Base-by-base conservation (phyloP, 345 rosid genomes). In the Durio zibethinus region DNA sequence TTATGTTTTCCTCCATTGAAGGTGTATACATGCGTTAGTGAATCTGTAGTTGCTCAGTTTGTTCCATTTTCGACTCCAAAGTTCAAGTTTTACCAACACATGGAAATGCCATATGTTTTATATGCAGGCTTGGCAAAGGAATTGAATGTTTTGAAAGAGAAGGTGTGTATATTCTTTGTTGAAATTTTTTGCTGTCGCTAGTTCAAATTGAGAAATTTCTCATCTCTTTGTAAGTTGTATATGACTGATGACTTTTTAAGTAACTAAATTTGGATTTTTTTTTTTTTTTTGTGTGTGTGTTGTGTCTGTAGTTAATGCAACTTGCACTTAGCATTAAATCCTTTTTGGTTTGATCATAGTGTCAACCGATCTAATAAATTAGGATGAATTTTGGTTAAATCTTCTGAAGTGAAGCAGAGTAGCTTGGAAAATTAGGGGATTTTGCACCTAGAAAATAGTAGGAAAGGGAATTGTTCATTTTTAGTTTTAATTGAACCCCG, bases 11-110 rank as follows among this genome's bases (percentile, higher is more conserved):
- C 36, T 42, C 47, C 16, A 42, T 38, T 86, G 62, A 86, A 95
- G 98, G 93, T 96, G 61, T 90, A 90, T 77, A 93, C 98, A 10
- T 89, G 94, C 72, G 48, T 9, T 53, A 84, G 78, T 23, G 97
- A 92, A 80, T 84, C 97, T 2, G 92, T 83, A 61, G 78, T 92
- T 63, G 87, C 97, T 23, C 65, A 81, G 42, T 91, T 53, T 67
- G 78, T 93, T 73, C 93, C 97, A 62, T 87, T 86, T 81, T 80
- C 98, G 23, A 89, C 82, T 52, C 84, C 90, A 23, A 88, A 82
- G 74, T 91, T 91, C 87, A 88, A 81, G 82, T 54, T 76, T 73
- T 93, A 88, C 81, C 45, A 80, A 47, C 67, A 79, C 27, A 72
- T 23, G 73, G 78, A 82, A 23, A 80, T 85, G 33, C 90, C 89